Evolutionary conservation across 257 asterid species (phyloP), one percentile per base, ranked within the genome.

Genomic region (Euphrasia confusa): DNA sequence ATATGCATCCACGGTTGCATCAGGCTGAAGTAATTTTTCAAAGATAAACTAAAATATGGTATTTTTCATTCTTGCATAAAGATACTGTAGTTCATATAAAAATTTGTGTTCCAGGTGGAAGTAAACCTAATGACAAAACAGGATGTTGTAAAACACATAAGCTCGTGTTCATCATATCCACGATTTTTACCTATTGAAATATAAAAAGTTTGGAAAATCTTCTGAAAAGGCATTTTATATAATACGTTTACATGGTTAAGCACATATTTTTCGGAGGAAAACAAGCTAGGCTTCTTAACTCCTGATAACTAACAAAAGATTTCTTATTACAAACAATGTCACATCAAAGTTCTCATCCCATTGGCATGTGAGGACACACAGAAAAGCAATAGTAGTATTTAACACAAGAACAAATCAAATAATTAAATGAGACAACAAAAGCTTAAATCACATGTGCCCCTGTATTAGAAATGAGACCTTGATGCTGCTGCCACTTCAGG

Each of bases 401-500:
- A 21, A 21, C 24, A 21, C 24, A 21, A 21, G 24, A 21, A 21
- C 24, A 21, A 21, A 21, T 0, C 24, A 21, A 0, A 21, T 2
- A 27, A 28, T 33, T 63, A 50, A 26, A 59, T 26, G 49, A 35
- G 61, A 56, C 7, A 48, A 30, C 26, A 35, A 49, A 57, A 68
- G 44, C 24, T 45, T 37, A 42, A 69, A 56, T 30, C 42, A 61
- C 60, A 73, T 39, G 45, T 30, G 58, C n/a, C 30, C 64, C 60
- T 63, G 59, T 39, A 60, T 66, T 54, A 45, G 13, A 55, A 27
- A 67, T 49, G 35, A 71, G 68, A 92, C 99, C 99, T 89, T 92
- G 99, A 81, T 92, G 97, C 78, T 92, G 99, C 81, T 92, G 99
- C 99, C 99, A 92, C 81, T 92, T 92, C 77, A 92, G 71, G 77